These are phyloP conservation scores for Trametes meyenii DNA, from an alignment of 768 basidiomycete species.

Conservation along the genomic window DNA sequence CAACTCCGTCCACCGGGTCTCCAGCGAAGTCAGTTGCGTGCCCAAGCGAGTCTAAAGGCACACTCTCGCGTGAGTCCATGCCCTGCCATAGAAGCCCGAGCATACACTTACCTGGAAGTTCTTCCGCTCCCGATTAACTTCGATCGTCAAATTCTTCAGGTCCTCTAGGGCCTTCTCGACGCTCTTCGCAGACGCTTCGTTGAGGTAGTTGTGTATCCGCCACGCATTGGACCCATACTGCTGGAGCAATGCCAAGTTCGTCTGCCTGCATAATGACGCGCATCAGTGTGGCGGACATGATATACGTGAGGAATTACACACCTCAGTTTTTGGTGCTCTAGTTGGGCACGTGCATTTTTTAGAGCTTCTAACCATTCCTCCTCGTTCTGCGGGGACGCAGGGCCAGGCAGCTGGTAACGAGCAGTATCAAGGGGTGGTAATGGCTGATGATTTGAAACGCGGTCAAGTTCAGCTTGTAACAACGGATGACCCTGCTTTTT, in stretches of 20 bases:
- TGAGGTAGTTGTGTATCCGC: constrained; percentile 87
- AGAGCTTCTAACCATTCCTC: constrained; percentile 78
- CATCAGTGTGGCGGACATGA: neutral
- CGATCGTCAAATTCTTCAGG: constrained; percentile 75
- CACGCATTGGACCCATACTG: constrained; percentile 90
- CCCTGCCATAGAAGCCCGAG: neutral
- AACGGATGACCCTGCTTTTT: constrained; percentile 61
- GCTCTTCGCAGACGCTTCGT: constrained; percentile 76
- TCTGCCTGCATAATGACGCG: constrained; percentile 53
- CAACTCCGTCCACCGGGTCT: constrained; percentile 91
- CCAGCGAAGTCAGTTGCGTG: constrained; percentile 75
- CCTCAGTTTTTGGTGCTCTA: constrained; percentile 86
- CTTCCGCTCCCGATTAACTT: constrained; percentile 88
- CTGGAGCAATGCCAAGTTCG: constrained; percentile 80
- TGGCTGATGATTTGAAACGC: constrained; percentile 69
- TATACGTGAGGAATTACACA: constrained; percentile 35
- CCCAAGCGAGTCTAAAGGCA: constrained; percentile 69
- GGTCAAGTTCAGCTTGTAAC: constrained; percentile 71
- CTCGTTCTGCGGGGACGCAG: constrained; percentile 63
- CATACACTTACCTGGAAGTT: constrained; percentile 67
- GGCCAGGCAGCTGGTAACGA: constrained; percentile 76
- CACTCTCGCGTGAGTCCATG: neutral
- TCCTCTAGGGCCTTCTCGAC: constrained; percentile 76
- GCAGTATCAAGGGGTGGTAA: constrained; percentile 69
- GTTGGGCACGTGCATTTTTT: constrained; percentile 76